A percentile compares a stretch with the other conserved stretches of the same genome.
Conservation (phyloP, 2,329 filamentous ascomycete species). For the Amauroascus niger region DNA sequence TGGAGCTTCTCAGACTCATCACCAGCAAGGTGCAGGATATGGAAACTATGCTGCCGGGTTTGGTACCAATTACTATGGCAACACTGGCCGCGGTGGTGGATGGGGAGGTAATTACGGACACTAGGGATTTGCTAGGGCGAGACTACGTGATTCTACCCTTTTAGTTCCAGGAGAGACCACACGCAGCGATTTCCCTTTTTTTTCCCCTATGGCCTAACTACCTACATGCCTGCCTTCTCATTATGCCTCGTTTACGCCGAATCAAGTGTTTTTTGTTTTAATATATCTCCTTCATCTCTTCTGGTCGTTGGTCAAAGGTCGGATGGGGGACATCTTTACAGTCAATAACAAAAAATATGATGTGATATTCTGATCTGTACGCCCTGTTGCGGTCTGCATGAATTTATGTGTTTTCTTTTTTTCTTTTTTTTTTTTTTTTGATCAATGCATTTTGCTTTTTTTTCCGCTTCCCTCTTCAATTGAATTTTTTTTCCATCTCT, state of each 20-base stretch:
- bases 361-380: constrained; percentile 6
- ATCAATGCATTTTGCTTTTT: neutral
- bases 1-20: constrained; percentile 32
- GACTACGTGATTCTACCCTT: neutral
- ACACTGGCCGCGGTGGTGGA: constrained; percentile 34
- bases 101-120: constrained; percentile 42
- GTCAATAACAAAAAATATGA: constrained; percentile 13
- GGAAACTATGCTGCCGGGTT: constrained; percentile 37
- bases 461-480: constrained; percentile 18
- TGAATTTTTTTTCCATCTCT: constrained; percentile 18
- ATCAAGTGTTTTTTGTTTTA: constrained; percentile 6
- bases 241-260: neutral
- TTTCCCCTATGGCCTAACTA: neutral
- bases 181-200: neutral
- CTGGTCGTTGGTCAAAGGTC: constrained; percentile 11
- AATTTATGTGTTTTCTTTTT: constrained; percentile 19
- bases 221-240: neutral
- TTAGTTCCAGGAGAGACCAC: neutral
- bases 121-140: constrained; percentile 23
- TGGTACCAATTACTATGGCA: constrained; percentile 36
- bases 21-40: constrained; percentile 35
- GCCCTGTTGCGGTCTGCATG: constrained; percentile 14
- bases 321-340: constrained; percentile 7
- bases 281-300: constrained; percentile 1
- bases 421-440: constrained; percentile 11